Base-by-base conservation (phyloP, 371 early-diverging fungal genomes). In the Circinella minor region DNA sequence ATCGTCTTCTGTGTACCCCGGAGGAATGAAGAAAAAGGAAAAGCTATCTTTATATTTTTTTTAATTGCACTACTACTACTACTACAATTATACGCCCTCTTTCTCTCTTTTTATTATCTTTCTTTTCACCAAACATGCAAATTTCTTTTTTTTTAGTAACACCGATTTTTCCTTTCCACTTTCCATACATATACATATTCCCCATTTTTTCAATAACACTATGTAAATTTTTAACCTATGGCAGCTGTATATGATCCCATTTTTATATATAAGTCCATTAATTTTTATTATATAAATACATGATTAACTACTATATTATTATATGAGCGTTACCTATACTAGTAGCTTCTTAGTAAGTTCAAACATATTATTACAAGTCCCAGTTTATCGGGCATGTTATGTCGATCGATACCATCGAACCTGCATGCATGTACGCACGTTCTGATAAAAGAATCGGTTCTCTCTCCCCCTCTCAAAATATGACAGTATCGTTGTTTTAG, bases 21-120 rank as follows among this genome's bases (percentile, higher is more conserved):
- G 57, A 57, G 57, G 57, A 61, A 38, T 43, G 18, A 61, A 43
- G 38, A 18, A 61, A 61, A 38, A 61, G 38, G 38, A 43, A 61
- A 43, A 39, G 3, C 46, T 27, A 1, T 18, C 4, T 61, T 38
- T 51, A 14, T 51, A 51, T 46, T 61, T 39, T 61, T 17, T 8
- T 38, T 61, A 38, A 61, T 61, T 39, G 38, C 62, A 43, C 62
- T 46, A 46, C 46, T 8, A 36, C 60, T 43, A 43, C 39, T 39
- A 39, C 39, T n/a, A n/a, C 27, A 0, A 27, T 27, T 27, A 27
- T 27, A 27, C 27, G n/a, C 57, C 34, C n/a, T 57, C 4, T 57
- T n/a, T 57, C 57, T 57, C 57, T 57, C 57, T 57, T n/a, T 57
- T n/a, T 57, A 9, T 57, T n/a, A 6, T 27, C 11, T 59, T 51